Evolutionary conservation across 192 early-diverging fungal genomes (phyloP).

Genomic region (Backusella australiensis): DNA sequence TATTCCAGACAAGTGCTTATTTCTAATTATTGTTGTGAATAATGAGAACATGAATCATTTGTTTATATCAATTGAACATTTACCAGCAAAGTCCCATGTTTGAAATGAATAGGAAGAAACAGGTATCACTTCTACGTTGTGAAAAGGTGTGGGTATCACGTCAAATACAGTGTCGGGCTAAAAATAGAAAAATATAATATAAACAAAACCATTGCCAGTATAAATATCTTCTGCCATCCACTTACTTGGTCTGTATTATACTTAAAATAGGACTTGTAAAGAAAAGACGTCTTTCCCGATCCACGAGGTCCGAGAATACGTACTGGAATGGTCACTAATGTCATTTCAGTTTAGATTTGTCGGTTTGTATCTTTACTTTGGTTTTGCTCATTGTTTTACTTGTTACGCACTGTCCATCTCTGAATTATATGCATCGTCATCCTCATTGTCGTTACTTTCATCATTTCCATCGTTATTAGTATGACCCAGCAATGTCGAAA

Average conservation of each 20-base stretch:
- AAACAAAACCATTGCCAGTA: too few species aligned
- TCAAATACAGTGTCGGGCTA: slow-evolving; percentile 33
- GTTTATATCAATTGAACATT: background rate
- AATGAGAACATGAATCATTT: background rate
- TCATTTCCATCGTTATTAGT: background rate
- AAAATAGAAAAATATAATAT: background rate
- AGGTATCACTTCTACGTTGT: slow-evolving; percentile 30
- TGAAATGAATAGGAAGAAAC: slow-evolving; percentile 16
- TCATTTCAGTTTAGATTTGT: background rate
- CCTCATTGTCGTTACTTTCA: background rate
- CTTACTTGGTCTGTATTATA: slow-evolving; percentile 19
- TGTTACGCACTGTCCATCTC: slow-evolving; percentile 1
- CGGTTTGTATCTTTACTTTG: background rate
- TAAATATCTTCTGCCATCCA: background rate
- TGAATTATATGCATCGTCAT: background rate
- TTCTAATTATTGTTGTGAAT: background rate
- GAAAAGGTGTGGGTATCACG: slow-evolving; percentile 24
- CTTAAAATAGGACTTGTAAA: slow-evolving; percentile 37
- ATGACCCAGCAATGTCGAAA: background rate
- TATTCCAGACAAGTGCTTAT: slow-evolving; percentile 14
- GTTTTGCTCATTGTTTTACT: background rate
- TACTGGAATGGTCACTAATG: slow-evolving; percentile 13
- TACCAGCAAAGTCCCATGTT: slow-evolving; percentile 36
- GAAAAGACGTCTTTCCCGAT: slow-evolving; percentile 34
- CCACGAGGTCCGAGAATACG: slow-evolving; percentile 27